Base-by-base conservation (phyloP, 2,329 filamentous ascomycete species). In the Emergomyces africanus region DNA sequence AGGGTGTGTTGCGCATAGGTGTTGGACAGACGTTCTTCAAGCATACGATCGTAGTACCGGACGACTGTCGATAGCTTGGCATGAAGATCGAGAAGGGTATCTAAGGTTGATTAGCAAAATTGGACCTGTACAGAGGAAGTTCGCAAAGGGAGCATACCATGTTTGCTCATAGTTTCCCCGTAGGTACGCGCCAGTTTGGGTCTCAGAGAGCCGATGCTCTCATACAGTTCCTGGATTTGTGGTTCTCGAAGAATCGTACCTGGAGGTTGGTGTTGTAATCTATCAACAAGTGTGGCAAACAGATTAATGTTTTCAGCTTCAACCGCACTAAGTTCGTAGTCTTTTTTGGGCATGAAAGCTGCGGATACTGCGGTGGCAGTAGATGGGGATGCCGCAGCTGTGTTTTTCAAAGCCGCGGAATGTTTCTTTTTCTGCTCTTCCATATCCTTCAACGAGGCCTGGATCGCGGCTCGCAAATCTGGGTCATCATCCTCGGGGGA, bases 81-180 rank as follows among this genome's bases (percentile, higher is more conserved):
- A 70, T 99, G 94, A 0, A 99, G 79, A 71, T 99, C 94, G 28
- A 97, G 82, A 10, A 99, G 80, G 0, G 92, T 94, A 71, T 99
- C 91, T 94, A 62, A 25, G 6, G 14, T 25, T 33, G 49, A 9
- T 71, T 61, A 72, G 66, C 20, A 23, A 42, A 55, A 18, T 42
- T 35, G 18, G 41, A 12, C 23, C 23, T 42, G n/a, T 20, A 33
- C 5, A 57, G 9, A 5, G 23, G n/a, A 18, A 28, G 3, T 44
- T 42, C 9, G 41, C 37, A 30, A 2, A n/a, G 3, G 20, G 0
- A 35, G 75, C 83, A 70, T 77, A 89, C 89, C 91, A 72, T 97
- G 94, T 74, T 99, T 99, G 82, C 94, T 97, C 94, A 99, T 97
- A 0, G 94, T 96, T 76, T 99, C 94, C 59, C 94, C 94, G 70